Conservation (phyloP, 768 basidiomycete genomes). For the Pluteus cervinus region DNA sequence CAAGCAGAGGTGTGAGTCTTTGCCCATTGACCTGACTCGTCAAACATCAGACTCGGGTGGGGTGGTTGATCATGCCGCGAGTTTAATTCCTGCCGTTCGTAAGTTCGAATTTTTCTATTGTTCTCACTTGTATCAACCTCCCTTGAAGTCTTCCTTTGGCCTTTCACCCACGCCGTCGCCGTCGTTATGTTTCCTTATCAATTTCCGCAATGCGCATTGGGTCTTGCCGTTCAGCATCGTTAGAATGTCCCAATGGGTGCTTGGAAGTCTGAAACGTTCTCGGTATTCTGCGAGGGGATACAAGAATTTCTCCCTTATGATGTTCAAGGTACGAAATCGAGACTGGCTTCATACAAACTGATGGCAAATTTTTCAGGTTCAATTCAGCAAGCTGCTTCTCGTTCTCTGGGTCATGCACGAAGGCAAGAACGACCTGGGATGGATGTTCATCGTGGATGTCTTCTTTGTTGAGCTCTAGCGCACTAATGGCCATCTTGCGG, state of each 20-base stretch:
- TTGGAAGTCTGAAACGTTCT: slow-evolving; percentile 52
- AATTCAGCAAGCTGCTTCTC: slow-evolving; percentile 81
- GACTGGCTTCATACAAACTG: slow-evolving; percentile 78
- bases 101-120: too few relatives aligned
- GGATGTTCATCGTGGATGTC: slow-evolving; percentile 90
- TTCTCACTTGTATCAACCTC: too few relatives aligned
- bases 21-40: too few relatives aligned
- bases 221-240: slow-evolving; percentile 97
- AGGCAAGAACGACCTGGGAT: slow-evolving; percentile 77
- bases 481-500: slow-evolving; percentile 98
- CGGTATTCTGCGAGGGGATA: slow-evolving; percentile 79
- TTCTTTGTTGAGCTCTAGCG: slow-evolving; percentile 95
- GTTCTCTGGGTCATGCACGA: slow-evolving; percentile 78
- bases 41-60: too few relatives aligned
- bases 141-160: too few relatives aligned
- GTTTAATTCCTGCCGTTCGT: too few relatives aligned
- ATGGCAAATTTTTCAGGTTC: slow-evolving; percentile 95
- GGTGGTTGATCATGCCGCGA: too few relatives aligned
- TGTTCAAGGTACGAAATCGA: slow-evolving; percentile 79
- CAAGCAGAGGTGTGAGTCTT: too few relatives aligned
- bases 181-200: too few relatives aligned
- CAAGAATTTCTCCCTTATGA: slow-evolving; percentile 82
- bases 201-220: slow-evolving; percentile 61
- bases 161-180: too few relatives aligned
- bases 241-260: slow-evolving; percentile 75